Percentiles rank a stretch among this genome's conserved stretches.
Evolutionary conservation across 2,329 filamentous ascomycete genomes (phyloP).

Genomic region (Claviceps spartinae): DNA sequence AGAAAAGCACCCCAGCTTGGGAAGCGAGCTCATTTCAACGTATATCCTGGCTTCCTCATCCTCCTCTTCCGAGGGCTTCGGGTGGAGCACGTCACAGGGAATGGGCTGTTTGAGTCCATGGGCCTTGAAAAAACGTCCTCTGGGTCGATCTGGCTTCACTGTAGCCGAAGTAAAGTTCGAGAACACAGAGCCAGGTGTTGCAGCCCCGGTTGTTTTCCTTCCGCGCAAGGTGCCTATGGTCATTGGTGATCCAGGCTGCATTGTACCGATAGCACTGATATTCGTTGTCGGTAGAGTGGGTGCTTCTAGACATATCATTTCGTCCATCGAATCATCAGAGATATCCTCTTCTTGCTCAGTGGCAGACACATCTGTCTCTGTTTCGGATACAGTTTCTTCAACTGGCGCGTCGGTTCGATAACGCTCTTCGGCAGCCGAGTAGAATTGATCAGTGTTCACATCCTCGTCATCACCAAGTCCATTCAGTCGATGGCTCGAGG

Average conservation of each 20-base stretch:
- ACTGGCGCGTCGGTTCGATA: constrained; percentile 43
- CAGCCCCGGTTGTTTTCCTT: constrained; percentile 53
- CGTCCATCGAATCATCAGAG: constrained; percentile 84
- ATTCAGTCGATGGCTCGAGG: constrained; percentile 31
- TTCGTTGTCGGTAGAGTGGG: constrained; percentile 66
- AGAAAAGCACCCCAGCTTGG: constrained; percentile 89
- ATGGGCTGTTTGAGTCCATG: constrained; percentile 62
- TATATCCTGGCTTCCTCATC: constrained; percentile 86
- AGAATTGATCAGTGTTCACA: constrained; percentile 82
- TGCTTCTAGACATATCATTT: constrained; percentile 79
- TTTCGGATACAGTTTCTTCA: constrained; percentile 49
- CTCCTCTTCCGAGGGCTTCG: constrained; percentile 61
- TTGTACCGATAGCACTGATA: constrained; percentile 65
- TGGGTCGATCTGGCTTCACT: constrained; percentile 55
- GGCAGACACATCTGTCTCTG: constrained; percentile 48
- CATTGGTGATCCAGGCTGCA: constrained; percentile 70
- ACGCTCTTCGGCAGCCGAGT: constrained; percentile 76
- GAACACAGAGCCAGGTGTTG: constrained; percentile 77
- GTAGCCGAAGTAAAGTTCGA: constrained; percentile 81
- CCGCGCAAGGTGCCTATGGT: constrained; percentile 48
- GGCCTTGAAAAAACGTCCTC: constrained; percentile 71
- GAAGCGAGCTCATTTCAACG: constrained; percentile 73
- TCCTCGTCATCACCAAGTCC: constrained; percentile 53
- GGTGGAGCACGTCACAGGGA: constrained; percentile 67
- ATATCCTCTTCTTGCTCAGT: constrained; percentile 57